Evolutionary conservation across 2,329 filamentous ascomycete species (phyloP), one percentile per base, ranked within the genome.

Genomic region (Trichoderma cornu-damae): DNA sequence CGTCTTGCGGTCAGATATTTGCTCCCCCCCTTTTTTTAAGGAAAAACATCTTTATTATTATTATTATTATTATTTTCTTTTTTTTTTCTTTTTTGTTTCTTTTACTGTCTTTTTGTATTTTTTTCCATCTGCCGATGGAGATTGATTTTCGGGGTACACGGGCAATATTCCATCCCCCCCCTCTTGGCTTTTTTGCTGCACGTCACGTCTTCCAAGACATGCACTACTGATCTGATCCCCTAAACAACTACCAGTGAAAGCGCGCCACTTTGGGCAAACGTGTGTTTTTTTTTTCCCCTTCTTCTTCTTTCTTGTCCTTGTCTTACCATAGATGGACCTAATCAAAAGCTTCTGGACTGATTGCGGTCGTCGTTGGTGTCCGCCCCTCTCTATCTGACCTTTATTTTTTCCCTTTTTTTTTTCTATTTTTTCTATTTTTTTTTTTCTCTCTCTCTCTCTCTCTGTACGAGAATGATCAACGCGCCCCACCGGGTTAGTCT

Each of bases 401-500:
- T n/a, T n/a, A n/a, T n/a, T n/a, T n/a, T n/a, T n/a, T n/a, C n/a
- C n/a, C n/a, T n/a, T n/a, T n/a, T n/a, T n/a, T n/a, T n/a, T n/a
- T n/a, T n/a, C n/a, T n/a, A n/a, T n/a, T n/a, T n/a, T n/a, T n/a
- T n/a, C n/a, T n/a, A n/a, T n/a, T n/a, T n/a, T n/a, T n/a, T n/a
- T n/a, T n/a, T n/a, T n/a, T n/a, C n/a, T n/a, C n/a, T n/a, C 42
- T 22, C 30, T 55, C 40, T 46, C 6, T 22, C 16, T 46, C 18
- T 46, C 16, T 55, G 42, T 42, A 38, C 42, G 30, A 54, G 50
- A n/a, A 55, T 38, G 52, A 55, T 55, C 52, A 55, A 47, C 52
- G 32, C 20, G 42, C 30, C 52, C 52, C 52, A 47, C 52, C 18
- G 52, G 18, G n/a, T 34, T 55, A 55, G 52, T 35, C 18, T 30